Base-by-base conservation (phyloP, 2,329 filamentous ascomycete species). In the Sporothrix curviconia region DNA sequence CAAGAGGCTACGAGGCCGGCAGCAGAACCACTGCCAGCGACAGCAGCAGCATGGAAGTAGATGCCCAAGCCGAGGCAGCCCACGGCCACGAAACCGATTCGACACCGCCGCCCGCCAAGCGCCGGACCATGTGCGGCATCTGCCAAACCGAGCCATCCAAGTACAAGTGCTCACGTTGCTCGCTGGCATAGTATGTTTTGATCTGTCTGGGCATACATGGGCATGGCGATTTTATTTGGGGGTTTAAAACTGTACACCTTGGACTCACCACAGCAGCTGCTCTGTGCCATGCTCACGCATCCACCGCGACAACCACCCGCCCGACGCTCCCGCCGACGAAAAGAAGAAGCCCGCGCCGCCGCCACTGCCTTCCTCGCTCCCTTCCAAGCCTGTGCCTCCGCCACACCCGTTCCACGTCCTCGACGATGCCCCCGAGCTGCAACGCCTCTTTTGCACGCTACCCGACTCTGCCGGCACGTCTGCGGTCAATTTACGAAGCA, bases 151-250 rank as follows among this genome's bases (percentile, higher is more conserved):
- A 74, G 4, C 71, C 76, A 19, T 74, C 74, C 30, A 85, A 83
- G 67, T 86, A 86, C 69, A 86, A 84, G 64, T 86, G 83, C 61
- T 74, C 80, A n/a, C 75, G 75, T 28, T 86, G 83, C 66, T 69
- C 74, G 49, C 64, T 80, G 22, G 77, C 78, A 60, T 85, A 83
- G 83, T 86, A 72, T 66, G 81, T 54, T 12, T 22, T 14, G 4
- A 7, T 37, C 3, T 3, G 36, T 56, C 25, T 39, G 36, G 1
- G 5, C 15, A 32, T 46, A 17, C 9, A 17, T 40, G 7, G n/a
- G 37, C 8, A 17, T 50, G 8, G 32, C 9, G 22, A n/a, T n/a
- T 9, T 17, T 44, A 42, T 7, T 32, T 22, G 2, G n/a, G n/a
- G n/a, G n/a, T n/a, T 11, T 12, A 12, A 4, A 22, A 11, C 15